Percentiles rank a stretch among this genome's conserved stretches.
Evolutionary conservation across 495 filamentous ascomycete genomes (phyloP).

Genomic region (Aspergillus leporis): DNA sequence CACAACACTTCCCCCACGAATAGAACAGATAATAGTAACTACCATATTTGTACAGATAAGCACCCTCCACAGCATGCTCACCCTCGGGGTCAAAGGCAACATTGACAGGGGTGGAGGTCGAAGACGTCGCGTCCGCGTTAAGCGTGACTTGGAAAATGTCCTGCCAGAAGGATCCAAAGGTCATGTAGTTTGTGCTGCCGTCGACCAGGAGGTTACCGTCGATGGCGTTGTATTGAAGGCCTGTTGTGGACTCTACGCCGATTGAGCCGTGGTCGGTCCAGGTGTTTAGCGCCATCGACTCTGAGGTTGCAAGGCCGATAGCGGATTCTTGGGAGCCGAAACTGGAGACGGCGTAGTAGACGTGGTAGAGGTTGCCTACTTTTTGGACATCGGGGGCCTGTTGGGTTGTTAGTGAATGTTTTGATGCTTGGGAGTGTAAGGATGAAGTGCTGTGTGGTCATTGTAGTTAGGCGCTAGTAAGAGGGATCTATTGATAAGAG

Average conservation of each 20-base stretch:
- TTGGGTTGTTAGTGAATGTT: not conserved
- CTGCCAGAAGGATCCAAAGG: constrained; percentile 72
- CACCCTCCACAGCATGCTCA: constrained; percentile 58
- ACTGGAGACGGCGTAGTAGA: constrained; percentile 70
- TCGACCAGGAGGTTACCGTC: constrained; percentile 62
- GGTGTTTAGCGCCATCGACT: constrained; percentile 57
- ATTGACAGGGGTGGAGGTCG: constrained; percentile 38
- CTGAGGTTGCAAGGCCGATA: constrained; percentile 68
- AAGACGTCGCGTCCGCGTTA: constrained; percentile 43
- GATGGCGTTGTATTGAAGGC: constrained; percentile 68
- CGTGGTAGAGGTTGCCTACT: constrained; percentile 60
- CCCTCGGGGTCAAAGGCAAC: constrained; percentile 58
- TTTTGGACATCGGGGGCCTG: constrained; percentile 68
- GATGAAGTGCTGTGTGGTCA: not conserved
- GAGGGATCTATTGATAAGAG: not conserved
- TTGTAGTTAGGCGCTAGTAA: not conserved
- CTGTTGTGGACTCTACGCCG: constrained; percentile 49
- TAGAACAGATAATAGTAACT: constrained; percentile 72
- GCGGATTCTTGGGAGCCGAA: constrained; percentile 67
- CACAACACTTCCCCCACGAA: constrained; percentile 68
- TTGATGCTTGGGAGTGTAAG: not conserved
- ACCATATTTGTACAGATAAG: constrained; percentile 57
- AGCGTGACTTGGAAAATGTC: constrained; percentile 67
- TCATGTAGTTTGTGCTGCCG: constrained; percentile 54
- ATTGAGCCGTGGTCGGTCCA: constrained; percentile 58